These are phyloP conservation scores for Kernera saxatilis DNA, from an alignment of 345 rosid genomes.

Conservation along the genomic window DNA sequence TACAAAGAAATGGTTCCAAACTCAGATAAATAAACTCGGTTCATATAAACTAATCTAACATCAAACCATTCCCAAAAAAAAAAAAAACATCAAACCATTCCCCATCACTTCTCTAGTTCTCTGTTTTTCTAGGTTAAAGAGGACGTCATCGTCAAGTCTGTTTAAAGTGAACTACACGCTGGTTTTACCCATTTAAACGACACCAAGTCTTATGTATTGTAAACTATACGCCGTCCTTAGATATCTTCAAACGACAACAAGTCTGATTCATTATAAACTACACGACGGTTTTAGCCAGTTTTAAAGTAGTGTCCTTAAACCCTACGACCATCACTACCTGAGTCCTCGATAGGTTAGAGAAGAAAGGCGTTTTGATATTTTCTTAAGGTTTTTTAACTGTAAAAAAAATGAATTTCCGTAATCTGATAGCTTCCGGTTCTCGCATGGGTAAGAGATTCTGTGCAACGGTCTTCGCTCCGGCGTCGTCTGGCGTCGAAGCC, in stretches of 20 bases:
- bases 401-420: slow-evolving; percentile 22
- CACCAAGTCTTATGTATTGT: too few relatives aligned
- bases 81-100: too few relatives aligned
- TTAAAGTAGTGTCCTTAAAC: background rate
- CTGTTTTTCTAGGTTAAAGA: too few relatives aligned
- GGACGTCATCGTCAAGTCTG: too few relatives aligned
- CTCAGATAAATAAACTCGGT: too few relatives aligned
- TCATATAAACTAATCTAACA: too few relatives aligned
- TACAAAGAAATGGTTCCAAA: too few relatives aligned
- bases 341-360: background rate
- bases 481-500: slow-evolving; percentile 1
- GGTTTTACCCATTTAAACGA: too few relatives aligned
- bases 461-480: slow-evolving; percentile 4
- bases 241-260: background rate
- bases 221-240: background rate
- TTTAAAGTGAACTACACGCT: too few relatives aligned
- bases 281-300: background rate
- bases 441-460: slow-evolving; percentile 23
- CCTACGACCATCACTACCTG: background rate
- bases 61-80: too few relatives aligned
- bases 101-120: too few relatives aligned
- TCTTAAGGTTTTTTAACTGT: background rate
- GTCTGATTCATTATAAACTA: background rate
- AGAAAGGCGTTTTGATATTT: background rate
- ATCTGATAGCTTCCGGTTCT: slow-evolving; percentile 22